Evolutionary conservation across 2,329 filamentous ascomycete species (phyloP).

Genomic region (Truncatella angustata): DNA sequence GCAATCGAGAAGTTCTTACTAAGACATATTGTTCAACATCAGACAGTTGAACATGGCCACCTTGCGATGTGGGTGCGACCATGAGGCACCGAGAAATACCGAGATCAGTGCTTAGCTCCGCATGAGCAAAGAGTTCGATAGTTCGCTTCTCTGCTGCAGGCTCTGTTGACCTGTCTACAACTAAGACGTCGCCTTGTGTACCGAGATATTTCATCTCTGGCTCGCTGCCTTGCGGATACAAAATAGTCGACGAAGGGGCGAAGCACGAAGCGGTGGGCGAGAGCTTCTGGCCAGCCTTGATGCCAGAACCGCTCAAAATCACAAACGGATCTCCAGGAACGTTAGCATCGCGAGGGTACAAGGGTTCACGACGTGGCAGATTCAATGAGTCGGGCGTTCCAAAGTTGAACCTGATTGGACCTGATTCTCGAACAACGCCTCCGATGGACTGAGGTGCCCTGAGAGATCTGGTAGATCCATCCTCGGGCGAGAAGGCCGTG

Average conservation of each 20-base stretch:
- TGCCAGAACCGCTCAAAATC: conserved; percentile 30
- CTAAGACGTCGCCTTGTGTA: no score
- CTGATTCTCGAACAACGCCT: conserved; percentile 26
- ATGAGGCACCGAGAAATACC: conserved; percentile 44
- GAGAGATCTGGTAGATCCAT: conserved; percentile 44
- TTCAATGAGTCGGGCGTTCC: conserved; percentile 22
- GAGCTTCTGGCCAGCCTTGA: conserved; percentile 45
- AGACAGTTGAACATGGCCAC: conserved; percentile 25
- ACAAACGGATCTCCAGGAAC: conserved; percentile 53
- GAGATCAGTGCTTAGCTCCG: conserved; percentile 42
- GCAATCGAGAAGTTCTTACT: conserved; percentile 35
- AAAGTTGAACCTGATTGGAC: conserved; percentile 21
- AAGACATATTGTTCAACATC: conserved; percentile 44
- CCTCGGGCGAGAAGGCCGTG: conserved; percentile 63
- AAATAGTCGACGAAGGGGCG: conserved; percentile 10
- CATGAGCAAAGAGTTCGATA: conserved; percentile 2
- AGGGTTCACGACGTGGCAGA: conserved; percentile 15
- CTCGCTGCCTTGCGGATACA: not conserved
- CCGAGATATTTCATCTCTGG: not conserved
- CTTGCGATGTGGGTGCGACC: conserved; percentile 31
- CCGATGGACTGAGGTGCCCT: conserved; percentile 33
- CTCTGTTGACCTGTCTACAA: not conserved
- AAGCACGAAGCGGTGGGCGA: conserved; percentile 65
- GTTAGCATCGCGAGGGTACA: conserved; percentile 19
- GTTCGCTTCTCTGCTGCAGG: not conserved